These are phyloP conservation scores for Gynandropsis gynandra DNA, from an alignment of 345 rosid genomes.

Conservation along the genomic window DNA sequence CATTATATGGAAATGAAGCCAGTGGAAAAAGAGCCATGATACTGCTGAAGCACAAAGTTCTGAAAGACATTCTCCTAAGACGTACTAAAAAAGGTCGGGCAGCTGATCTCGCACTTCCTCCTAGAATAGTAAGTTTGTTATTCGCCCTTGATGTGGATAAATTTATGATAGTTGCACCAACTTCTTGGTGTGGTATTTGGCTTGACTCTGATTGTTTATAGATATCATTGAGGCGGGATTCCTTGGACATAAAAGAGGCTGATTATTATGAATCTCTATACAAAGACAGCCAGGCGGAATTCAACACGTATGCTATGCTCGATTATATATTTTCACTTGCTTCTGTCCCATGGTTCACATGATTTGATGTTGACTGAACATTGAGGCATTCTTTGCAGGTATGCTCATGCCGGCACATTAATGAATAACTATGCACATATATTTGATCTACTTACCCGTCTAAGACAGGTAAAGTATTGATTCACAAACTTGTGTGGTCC, in stretches of 20 bases:
- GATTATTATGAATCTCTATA: slow-evolving; percentile 83
- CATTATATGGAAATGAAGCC: slow-evolving; percentile 36
- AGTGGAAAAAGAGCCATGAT: slow-evolving; percentile 73
- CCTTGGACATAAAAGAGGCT: slow-evolving; percentile 68
- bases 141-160: slow-evolving; percentile 11
- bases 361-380: slow-evolving; percentile 5
- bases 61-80: slow-evolving; percentile 61
- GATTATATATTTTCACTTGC: slow-evolving; percentile 1
- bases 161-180: slow-evolving; percentile 5
- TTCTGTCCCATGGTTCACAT: slow-evolving; percentile 17
- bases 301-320: slow-evolving; percentile 59
- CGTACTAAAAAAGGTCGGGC: slow-evolving; percentile 95
- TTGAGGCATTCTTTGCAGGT: slow-evolving; percentile 44
- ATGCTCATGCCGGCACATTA: slow-evolving; percentile 72
- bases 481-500: slow-evolving; percentile 15
- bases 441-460: slow-evolving; percentile 90
- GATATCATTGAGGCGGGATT: slow-evolving; percentile 79
- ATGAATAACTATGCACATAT: slow-evolving; percentile 94
- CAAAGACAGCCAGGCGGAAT: slow-evolving; percentile 80
- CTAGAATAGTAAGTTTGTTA: slow-evolving; percentile 57
- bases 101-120: slow-evolving; percentile 98
- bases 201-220: slow-evolving; percentile 24
- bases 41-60: slow-evolving; percentile 75
- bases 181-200: slow-evolving; percentile 4
- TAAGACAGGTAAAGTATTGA: slow-evolving; percentile 65